These are phyloP conservation scores for Carex kokanica DNA, from an alignment of 176 grass and related monocot species.

Conservation along the genomic window DNA sequence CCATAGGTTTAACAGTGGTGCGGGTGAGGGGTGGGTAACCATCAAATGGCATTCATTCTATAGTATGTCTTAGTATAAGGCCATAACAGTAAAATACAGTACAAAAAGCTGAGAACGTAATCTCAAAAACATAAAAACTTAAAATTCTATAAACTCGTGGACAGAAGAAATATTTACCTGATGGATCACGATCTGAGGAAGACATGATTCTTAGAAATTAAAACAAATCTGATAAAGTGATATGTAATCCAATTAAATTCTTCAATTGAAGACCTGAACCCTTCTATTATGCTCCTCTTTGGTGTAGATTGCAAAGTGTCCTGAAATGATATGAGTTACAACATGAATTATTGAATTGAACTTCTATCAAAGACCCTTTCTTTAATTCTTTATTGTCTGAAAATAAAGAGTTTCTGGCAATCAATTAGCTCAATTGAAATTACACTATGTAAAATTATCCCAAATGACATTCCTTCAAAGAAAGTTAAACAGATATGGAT, in stretches of 20 bases:
- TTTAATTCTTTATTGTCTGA: too few relatives aligned
- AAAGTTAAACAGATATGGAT: neutral
- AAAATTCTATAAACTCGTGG: neutral
- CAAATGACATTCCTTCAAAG: neutral
- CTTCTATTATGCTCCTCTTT: neutral
- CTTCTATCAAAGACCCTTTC: neutral
- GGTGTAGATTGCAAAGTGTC: neutral
- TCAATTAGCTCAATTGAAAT: neutral
- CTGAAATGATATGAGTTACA: constrained; percentile 14
- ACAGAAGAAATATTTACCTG: constrained; percentile 14
- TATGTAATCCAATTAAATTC: constrained; percentile 8
- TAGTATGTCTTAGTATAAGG: neutral
- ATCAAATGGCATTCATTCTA: neutral
- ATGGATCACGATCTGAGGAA: constrained; percentile 20
- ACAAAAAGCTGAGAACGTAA: neutral
- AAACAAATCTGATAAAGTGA: neutral
- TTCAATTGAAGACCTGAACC: constrained; percentile 2
- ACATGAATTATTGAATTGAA: neutral
- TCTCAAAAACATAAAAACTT: neutral
- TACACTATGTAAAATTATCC: neutral
- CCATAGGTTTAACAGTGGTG: neutral
- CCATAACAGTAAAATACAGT: neutral
- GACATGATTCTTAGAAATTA: constrained; percentile 3
- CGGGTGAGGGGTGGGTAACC: neutral
- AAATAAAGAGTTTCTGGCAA: neutral